Conservation (phyloP, 2,329 filamentous ascomycete species). For the Neurospora sp. region DNA sequence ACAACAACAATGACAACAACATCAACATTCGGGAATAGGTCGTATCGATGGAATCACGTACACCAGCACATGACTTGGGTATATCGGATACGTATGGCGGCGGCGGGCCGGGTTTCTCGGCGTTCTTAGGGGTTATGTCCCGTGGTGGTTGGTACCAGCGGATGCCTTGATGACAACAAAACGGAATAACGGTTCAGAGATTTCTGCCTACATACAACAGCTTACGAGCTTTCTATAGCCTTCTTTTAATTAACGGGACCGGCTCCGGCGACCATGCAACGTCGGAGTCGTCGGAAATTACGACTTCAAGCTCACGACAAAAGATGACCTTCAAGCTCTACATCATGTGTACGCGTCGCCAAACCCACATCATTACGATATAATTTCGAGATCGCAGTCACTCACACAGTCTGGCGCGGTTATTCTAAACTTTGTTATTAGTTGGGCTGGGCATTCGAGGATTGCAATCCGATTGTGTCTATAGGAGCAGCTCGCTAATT, state of each 20-base stretch:
- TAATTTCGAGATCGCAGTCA: neutral
- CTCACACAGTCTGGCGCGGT: neutral
- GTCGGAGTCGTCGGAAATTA: neutral
- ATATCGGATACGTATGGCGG: conserved; percentile 6
- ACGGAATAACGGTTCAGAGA: neutral
- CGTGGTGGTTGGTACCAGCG: neutral
- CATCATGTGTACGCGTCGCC: neutral
- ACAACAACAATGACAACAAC: conserved; percentile 14
- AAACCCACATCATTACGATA: neutral
- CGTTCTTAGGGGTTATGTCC: conserved; percentile 11
- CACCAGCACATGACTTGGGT: conserved; percentile 13
- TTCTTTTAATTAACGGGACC: neutral
- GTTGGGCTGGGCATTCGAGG: neutral
- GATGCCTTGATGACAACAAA: conserved; percentile 5
- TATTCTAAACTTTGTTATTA: neutral
- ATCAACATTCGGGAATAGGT: conserved; percentile 6
- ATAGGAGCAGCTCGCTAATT: too few species aligned
- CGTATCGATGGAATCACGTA: neutral
- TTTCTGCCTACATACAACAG: neutral
- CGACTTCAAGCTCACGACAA: neutral
- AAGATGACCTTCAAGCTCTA: neutral
- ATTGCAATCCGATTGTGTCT: neutral
- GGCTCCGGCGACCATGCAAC: neutral
- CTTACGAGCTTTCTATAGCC: neutral
- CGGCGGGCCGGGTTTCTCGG: conserved; percentile 10